Evolutionary conservation across 192 early-diverging fungal genomes (phyloP), one percentile per base, ranked within the genome.

Genomic region (Coemansia erecta): DNA sequence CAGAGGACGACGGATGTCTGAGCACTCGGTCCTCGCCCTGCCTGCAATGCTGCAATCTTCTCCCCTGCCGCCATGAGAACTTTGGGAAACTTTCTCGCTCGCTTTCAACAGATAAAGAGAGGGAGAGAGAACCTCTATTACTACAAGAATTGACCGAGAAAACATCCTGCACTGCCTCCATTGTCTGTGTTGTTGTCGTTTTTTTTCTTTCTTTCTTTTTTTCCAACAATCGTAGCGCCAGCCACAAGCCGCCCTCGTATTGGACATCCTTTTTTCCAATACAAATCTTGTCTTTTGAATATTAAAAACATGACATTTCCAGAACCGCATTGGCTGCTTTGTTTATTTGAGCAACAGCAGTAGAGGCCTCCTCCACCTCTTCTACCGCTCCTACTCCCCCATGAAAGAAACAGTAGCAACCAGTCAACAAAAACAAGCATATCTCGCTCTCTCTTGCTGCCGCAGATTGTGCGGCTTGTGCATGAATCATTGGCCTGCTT

Each of bases 31-130:
- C n/a, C 14, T 44, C 43, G 4, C 43, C 43, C 14, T 26, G 42
- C 42, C 44, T 45, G 17, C 8, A 10, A n/a, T 31, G n/a, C 13
- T 51, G 24, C 15, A 26, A 28, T 51, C 14, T 4, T 9, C 22
- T 15, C 23, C 12, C 13, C 23, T 51, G 49, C 49, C 28, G 23
- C n/a, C 49, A 51, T 51, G 49, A 5, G 49, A 51, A 51, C 14
- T 13, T 46, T 48, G 14, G 1, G 44, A 21, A 45, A 8, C 3
- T 45, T n/a, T 18, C n/a, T n/a, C 5, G 2, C 19, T 26, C 26
- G 26, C 26, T 26, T 26, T 26, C 26, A 26, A 26, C 26, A 26
- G 2, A 26, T 4, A 26, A 1, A 26, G 0, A 19, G 9, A 45
- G 2, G 1, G 1, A 45, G 2, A 15, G 44, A 45, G 17, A 17